phyloP scores from a whole-genome alignment of 305 asterid genomes.

The Solanum hybrid region DNA sequence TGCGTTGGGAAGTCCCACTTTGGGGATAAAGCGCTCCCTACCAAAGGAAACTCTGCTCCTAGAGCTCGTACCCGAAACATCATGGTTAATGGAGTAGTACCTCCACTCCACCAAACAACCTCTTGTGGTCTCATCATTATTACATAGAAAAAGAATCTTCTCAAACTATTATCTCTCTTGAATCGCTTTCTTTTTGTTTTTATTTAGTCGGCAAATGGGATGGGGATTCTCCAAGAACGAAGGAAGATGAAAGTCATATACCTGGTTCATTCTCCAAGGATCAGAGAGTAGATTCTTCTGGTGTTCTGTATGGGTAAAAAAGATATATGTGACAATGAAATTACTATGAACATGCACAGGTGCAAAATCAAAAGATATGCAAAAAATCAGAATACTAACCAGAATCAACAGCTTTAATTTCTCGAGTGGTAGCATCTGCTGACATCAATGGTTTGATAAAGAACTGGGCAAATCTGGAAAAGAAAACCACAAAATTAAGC shows the following conservation, averaged over 20 bases:
- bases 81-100: background rate
- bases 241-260: slow-evolving; percentile 15
- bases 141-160: background rate
- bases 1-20: background rate
- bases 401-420: slow-evolving; percentile 93
- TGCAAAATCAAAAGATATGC: background rate
- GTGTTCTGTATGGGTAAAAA: slow-evolving; percentile 44
- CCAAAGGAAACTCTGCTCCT: background rate
- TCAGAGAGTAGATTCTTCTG: slow-evolving; percentile 89
- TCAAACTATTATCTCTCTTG: background rate
- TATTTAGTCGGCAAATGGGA: background rate
- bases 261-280: slow-evolving; percentile 96
- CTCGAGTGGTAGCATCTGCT: slow-evolving; percentile 91
- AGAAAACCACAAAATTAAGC: slow-evolving; percentile 8
- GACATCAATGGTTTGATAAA: slow-evolving; percentile 94
- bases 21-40: background rate
- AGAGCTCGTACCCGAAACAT: background rate
- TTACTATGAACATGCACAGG: background rate
- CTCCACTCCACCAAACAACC: background rate
- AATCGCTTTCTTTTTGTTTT: background rate
- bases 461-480: slow-evolving; percentile 80
- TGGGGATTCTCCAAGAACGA: background rate
- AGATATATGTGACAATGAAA: background rate
- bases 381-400: slow-evolving; percentile 38
- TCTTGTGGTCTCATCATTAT: background rate